Base-by-base conservation (phyloP, 768 basidiomycete genomes). In the Kondoa subrosea region DNA sequence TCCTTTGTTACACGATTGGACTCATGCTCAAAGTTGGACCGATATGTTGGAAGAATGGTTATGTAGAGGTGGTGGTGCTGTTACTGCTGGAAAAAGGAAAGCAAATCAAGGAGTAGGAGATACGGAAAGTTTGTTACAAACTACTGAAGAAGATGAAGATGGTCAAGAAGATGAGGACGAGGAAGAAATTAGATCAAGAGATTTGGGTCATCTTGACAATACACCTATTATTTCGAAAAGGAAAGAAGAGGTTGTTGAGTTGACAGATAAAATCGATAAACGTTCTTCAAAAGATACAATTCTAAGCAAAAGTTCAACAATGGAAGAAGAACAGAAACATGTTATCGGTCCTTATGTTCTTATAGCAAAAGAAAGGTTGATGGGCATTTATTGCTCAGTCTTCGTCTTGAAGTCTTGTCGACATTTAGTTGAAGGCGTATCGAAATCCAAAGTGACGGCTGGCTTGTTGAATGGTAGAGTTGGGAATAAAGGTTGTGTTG, bases 401-500 rank as follows among this genome's bases (percentile, higher is more conserved):
- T 79, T 78, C 59, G 76, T 79, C 0, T 75, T 77, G 57, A 74
- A 75, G 64, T 74, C 75, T 21, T 79, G 77, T 66, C 70, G 76
- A 58, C 70, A 77, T 34, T 69, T 79, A 17, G 74, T 80, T 27
- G 72, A 77, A 63, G 78, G 77, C 17, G 83, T 81, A 15, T 89
- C 88, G 2, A 87, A 85, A 71, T 86, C 87, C 16, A 84, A 85
- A 25, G 92, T 96, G 0, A 87, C 91, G 0, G 83, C 92, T 17
- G 92, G 92, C 2, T 79, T 95, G 27, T 88, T 93, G 30, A 89
- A 89, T 1, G 92, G 92, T 0, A 79, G 92, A 60, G 81, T 95
- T 1, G 92, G 92, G 3, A 96, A 96, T 75, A 96, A 96, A 75
- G 84, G 92, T 0, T 89, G 87, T 17, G 88, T 92, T 29, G 91